Base-by-base conservation (phyloP, 257 asterid species). In the Solanum paucissectum region DNA sequence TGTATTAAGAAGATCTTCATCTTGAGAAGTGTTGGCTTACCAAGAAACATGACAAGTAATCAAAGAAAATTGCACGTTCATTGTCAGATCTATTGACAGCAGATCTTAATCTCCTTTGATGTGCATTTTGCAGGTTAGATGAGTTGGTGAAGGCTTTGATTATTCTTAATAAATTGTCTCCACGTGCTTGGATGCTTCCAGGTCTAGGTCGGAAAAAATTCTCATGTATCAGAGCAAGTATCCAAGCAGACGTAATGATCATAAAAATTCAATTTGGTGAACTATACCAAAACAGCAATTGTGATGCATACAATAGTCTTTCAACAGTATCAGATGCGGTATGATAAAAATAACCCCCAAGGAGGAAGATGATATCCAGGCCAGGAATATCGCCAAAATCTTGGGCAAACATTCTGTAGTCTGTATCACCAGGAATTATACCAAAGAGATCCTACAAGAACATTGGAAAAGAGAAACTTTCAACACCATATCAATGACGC, bases 101-200 rank as follows among this genome's bases (percentile, higher is more conserved):
- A 88, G 86, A 90, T 92, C 93, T 90, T 74, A 94, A 91, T 87
- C 90, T 90, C 85, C 98, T 92, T 90, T 93, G 95, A 88, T 85
- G 91, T 46, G 99, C 98, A 92, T 90, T 96, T 91, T 87, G 94
- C 86, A 97, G 93, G 89, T 94, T 90, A 87, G 98, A 91, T 66
- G 99, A 95, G 90, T 90, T 95, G 87, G 96, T 88, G 90, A 97
- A 95, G 90, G 98, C 96, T 92, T 93, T 96, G 93, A 97, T 88
- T 83, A 95, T 36, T 89, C 94, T 93, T 86, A 92, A 79, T 88
- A 97, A 89, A 91, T 97, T 97, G 77, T 97, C 99, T 89, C 99
- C 99, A 4, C 99, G 98, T 32, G 96, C 99, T 94, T 97, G 99
- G 91, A 97, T 92, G 96, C 99, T 97, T 92, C 99, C 99, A 86